Evolutionary conservation across 2,329 filamentous ascomycete genomes (phyloP).

Genomic region (Didymellaceae sp.): DNA sequence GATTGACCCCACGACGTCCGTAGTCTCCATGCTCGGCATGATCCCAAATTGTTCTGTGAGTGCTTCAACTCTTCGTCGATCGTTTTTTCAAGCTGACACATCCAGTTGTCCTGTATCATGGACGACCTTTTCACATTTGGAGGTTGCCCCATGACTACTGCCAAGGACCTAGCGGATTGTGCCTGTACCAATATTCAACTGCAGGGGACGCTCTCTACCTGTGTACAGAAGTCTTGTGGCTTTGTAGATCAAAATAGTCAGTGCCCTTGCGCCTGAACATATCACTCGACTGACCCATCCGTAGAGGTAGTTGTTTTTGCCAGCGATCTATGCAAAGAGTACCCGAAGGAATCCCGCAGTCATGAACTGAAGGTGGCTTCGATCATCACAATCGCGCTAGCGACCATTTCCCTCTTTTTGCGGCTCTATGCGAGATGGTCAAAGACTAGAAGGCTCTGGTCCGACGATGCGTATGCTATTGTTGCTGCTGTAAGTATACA

Average conservation of each 20-base stretch:
- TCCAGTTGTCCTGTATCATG: conserved; percentile 20
- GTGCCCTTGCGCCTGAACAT: background rate
- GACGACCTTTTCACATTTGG: conserved; percentile 16
- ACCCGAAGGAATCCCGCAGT: conserved; percentile 19
- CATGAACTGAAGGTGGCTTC: conserved; percentile 16
- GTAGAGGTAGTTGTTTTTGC: conserved; percentile 16
- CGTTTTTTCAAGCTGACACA: background rate
- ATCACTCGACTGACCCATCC: background rate
- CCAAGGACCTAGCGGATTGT: conserved; percentile 15
- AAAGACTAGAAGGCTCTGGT: conserved; percentile 16
- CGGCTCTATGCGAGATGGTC: conserved; percentile 25
- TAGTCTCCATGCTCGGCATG: conserved; percentile 18
- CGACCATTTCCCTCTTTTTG: conserved; percentile 13
- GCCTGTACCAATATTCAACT: conserved; percentile 17
- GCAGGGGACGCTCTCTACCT: conserved; percentile 15
- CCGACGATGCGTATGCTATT: conserved; percentile 23
- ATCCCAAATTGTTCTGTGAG: conserved; percentile 19
- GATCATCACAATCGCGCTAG: conserved; percentile 17
- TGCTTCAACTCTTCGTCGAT: background rate
- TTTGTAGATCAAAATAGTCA: conserved; percentile 14
- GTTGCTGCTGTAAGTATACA: conserved; percentile 16
- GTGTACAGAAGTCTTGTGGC: conserved; percentile 17
- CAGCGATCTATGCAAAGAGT: conserved; percentile 16
- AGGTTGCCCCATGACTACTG: conserved; percentile 19
- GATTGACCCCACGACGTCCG: conserved; percentile 8